Evolutionary conservation across 345 rosid species (phyloP).

Genomic region (Psidium friedrichsthalianum): DNA sequence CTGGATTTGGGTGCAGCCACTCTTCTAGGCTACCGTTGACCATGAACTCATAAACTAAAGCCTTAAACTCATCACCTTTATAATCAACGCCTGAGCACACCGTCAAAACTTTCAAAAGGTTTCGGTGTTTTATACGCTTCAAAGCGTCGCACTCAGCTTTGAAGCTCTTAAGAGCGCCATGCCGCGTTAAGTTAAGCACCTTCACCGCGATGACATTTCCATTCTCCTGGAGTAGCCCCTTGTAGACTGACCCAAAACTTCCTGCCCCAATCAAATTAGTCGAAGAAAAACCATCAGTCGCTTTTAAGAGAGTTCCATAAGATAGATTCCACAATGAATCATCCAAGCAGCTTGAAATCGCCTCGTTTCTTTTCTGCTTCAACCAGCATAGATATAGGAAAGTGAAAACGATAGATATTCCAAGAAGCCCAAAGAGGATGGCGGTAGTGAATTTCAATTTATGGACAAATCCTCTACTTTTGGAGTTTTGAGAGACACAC

Average conservation of each 20-base stretch:
- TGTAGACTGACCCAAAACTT: neutral
- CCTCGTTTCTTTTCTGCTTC: neutral
- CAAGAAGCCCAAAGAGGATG: fast-evolving
- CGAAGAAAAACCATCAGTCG: fast-evolving
- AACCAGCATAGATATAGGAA: neutral
- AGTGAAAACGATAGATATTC: fast-evolving
- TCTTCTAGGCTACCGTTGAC: neutral
- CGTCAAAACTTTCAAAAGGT: neutral
- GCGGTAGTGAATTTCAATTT: neutral
- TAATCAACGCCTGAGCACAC: neutral
- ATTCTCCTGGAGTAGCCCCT: fast-evolving
- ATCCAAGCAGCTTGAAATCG: neutral
- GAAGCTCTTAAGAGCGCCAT: neutral
- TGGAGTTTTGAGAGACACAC: neutral
- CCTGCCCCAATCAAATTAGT: neutral
- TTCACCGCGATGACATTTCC: neutral
- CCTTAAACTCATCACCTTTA: neutral
- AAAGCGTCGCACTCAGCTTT: neutral
- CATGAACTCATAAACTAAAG: neutral
- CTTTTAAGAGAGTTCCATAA: neutral
- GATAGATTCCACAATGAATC: fast-evolving
- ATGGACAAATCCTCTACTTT: neutral
- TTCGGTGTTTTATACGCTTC: neutral
- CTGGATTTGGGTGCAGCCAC: neutral
- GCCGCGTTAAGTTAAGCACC: neutral